Evolutionary conservation across 371 early-diverging fungal genomes (phyloP).

Genomic region (Lichtheimia corymbifera): DNA sequence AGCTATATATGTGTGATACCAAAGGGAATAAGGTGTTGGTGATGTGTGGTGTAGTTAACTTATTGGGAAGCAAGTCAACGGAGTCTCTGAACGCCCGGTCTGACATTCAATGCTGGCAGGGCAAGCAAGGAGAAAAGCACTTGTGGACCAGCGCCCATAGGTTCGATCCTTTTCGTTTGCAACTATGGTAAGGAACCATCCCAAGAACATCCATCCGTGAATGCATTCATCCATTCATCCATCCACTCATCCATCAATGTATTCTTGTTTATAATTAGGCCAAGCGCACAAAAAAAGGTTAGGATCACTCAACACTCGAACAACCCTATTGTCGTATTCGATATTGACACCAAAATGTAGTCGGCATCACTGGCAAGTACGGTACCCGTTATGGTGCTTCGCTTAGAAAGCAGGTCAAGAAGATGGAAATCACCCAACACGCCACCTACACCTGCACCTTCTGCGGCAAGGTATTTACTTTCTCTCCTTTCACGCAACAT

Average conservation of each 20-base stretch:
- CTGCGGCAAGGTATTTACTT: conserved; percentile 90
- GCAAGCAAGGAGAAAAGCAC: too few relatives aligned
- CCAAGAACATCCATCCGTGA: conserved; percentile 6
- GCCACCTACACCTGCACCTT: conserved; percentile 99
- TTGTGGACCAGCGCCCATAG: background rate
- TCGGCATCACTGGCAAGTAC: conserved; percentile 99
- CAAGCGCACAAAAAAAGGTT: conserved; percentile 97
- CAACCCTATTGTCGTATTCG: too few relatives aligned
- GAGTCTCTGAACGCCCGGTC: too few relatives aligned
- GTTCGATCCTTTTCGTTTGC: conserved; percentile 6
- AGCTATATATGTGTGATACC: too few relatives aligned
- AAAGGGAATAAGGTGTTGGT: too few relatives aligned
- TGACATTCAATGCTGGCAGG: too few relatives aligned
- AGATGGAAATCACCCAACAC: conserved; percentile 99
- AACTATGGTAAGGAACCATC: background rate
- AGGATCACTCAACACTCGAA: too few relatives aligned
- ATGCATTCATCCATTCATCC: conserved; percentile 9
- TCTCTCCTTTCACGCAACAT: background rate
- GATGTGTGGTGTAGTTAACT: too few relatives aligned
- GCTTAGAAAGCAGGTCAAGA: conserved; percentile 99
- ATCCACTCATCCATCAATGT: background rate
- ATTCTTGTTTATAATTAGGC: conserved; percentile 54
- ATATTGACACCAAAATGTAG: conserved; percentile 27
- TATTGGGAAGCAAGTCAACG: too few relatives aligned
- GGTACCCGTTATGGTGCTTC: conserved; percentile 99